These are phyloP conservation scores for Strobilomyces dryophilus DNA, from an alignment of 768 basidiomycete species.

Conservation along the genomic window DNA sequence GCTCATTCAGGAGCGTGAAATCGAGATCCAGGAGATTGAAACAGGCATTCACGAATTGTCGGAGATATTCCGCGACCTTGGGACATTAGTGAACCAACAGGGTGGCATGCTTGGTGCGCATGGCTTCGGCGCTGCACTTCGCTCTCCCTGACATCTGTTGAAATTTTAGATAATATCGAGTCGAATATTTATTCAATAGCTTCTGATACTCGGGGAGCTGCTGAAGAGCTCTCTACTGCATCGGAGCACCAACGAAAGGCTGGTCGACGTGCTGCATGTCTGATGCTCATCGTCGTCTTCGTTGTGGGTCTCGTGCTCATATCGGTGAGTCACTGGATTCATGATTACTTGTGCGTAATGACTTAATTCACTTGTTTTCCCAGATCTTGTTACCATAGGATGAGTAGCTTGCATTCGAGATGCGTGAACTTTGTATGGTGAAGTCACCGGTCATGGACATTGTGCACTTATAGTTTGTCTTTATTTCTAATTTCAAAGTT, in stretches of 20 bases:
- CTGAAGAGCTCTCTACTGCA: slow-evolving; percentile 83
- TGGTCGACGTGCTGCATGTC: slow-evolving; percentile 82
- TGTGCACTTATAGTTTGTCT: slow-evolving; percentile 13
- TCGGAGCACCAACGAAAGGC: slow-evolving; percentile 94
- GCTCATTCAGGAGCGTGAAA: slow-evolving; percentile 75
- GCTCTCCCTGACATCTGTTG: not conserved
- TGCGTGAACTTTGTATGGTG: slow-evolving; percentile 6
- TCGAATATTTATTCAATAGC: slow-evolving; percentile 87
- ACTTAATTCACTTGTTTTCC: not conserved
- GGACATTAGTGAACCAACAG: slow-evolving; percentile 91
- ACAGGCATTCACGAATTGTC: slow-evolving; percentile 93
- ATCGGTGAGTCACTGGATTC: slow-evolving; percentile 61
- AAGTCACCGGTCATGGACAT: slow-evolving; percentile 12
- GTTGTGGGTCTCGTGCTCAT: slow-evolving; percentile 87
- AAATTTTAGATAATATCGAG: slow-evolving; percentile 82
- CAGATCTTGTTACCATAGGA: slow-evolving; percentile 26
- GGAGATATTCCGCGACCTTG: slow-evolving; percentile 95
- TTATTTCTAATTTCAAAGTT: slow-evolving; percentile 29
- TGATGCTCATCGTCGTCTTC: slow-evolving; percentile 82
- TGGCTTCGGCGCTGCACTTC: not conserved
- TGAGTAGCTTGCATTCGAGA: not conserved
- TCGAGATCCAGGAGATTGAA: slow-evolving; percentile 95
- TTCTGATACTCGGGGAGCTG: slow-evolving; percentile 75
- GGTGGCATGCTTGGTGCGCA: slow-evolving; percentile 87
- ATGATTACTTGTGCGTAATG: not conserved